phyloP scores from a whole-genome alignment of 768 basidiomycete species.

The Trametes villosa region DNA sequence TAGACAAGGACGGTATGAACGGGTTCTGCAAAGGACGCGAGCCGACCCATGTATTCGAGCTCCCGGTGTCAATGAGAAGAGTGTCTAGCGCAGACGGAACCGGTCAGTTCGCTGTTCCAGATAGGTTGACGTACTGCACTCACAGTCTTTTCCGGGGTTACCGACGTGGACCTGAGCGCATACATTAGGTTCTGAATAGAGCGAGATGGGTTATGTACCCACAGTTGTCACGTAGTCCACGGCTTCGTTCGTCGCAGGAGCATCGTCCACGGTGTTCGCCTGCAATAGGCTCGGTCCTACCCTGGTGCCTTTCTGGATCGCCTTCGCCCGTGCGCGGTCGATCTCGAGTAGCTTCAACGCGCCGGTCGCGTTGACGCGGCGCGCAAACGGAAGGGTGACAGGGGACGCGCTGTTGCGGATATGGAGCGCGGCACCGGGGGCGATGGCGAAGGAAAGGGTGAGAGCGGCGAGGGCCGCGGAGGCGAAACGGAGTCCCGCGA shows the following conservation, averaged over 20 bases:
- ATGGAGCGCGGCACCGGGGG: background rate
- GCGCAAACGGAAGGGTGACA: conserved; percentile 25
- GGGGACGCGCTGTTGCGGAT: conserved; percentile 17
- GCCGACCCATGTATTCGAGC: conserved; percentile 60
- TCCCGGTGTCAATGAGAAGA: conserved; percentile 59
- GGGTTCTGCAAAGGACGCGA: conserved; percentile 37
- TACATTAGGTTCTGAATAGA: background rate
- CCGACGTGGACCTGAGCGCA: conserved; percentile 24
- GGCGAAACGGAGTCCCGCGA: conserved; percentile 1
- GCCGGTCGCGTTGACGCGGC: conserved; percentile 27
- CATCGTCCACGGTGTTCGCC: background rate
- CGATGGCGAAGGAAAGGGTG: background rate
- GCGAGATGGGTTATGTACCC: background rate
- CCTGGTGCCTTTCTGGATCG: conserved; percentile 1
- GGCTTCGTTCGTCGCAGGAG: conserved; percentile 22
- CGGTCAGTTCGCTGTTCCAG: background rate
- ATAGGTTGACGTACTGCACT: conserved; percentile 11
- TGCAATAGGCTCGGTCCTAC: conserved; percentile 27
- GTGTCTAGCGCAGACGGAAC: conserved; percentile 35
- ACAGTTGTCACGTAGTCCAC: conserved; percentile 33
- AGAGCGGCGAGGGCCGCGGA: background rate
- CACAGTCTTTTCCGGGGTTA: conserved; percentile 24
- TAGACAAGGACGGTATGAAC: conserved; percentile 48
- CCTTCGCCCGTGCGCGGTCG: conserved; percentile 26
- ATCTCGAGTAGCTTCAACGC: conserved; percentile 15